Conservation (phyloP, 306 rosid genomes). For the Medicago lupulina region DNA sequence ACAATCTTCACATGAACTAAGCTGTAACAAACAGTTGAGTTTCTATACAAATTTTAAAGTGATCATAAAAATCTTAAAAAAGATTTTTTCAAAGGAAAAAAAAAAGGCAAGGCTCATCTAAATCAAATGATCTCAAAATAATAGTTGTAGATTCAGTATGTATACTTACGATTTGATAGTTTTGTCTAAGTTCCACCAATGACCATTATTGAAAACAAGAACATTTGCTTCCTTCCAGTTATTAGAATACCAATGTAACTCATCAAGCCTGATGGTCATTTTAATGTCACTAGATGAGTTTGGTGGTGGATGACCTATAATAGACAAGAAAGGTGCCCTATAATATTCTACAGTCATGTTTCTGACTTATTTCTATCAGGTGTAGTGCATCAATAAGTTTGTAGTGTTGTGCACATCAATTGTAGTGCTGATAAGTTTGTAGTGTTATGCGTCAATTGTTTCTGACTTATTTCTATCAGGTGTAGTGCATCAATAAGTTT, state of each 20-base stretch:
- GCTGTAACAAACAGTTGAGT: not conserved
- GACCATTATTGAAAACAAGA: slow-evolving; percentile 79
- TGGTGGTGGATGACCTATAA: slow-evolving; percentile 65
- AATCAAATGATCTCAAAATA: not conserved
- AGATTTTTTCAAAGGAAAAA: not conserved
- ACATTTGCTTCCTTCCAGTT: slow-evolving; percentile 71
- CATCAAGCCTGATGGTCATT: slow-evolving; percentile 57
- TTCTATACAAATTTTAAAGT: not conserved
- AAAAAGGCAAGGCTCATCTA: not conserved
- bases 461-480: too few species aligned
- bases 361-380: too few species aligned
- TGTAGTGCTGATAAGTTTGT: too few species aligned
- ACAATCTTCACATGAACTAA: not conserved
- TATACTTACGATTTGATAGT: slow-evolving; percentile 56
- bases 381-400: too few species aligned
- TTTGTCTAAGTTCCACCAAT: slow-evolving; percentile 87
- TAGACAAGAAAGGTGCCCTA: slow-evolving; percentile 72
- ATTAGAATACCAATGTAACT: slow-evolving; percentile 71
- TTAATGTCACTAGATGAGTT: slow-evolving; percentile 50
- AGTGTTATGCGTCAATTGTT: too few species aligned
- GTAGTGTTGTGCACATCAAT: too few species aligned
- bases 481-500: too few species aligned
- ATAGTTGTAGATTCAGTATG: too few species aligned
- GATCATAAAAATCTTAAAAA: not conserved
- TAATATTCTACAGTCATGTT: slow-evolving; percentile 87